phyloP scores from a whole-genome alignment of 1,284 basidiomycete genomes.

The Puccinia coronata region DNA sequence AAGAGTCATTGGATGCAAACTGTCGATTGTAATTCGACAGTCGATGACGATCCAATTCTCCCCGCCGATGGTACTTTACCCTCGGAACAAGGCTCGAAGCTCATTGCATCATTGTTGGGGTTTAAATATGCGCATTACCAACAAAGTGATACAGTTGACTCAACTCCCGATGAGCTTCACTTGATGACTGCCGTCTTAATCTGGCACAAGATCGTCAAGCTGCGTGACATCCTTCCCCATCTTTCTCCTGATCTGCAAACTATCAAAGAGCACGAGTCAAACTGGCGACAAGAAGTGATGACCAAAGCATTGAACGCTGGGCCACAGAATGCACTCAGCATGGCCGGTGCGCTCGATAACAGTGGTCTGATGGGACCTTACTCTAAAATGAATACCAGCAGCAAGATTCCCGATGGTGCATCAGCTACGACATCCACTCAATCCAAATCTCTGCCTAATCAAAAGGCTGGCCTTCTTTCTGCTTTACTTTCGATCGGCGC shows the following conservation, averaged over 20 bases:
- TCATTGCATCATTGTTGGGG: constrained; percentile 86
- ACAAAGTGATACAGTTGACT: constrained; percentile 64
- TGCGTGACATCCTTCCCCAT: constrained; percentile 84
- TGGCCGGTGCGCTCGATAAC: constrained; percentile 49
- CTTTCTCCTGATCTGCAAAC: constrained; percentile 61
- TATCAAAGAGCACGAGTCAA: constrained; percentile 52
- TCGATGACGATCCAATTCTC: constrained; percentile 10
- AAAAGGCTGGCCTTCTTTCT: constrained; percentile 75
- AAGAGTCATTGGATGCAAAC: constrained; percentile 73
- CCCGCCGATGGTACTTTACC: constrained; percentile 29
- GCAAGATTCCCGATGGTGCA: constrained; percentile 3
- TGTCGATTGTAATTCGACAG: constrained; percentile 33
- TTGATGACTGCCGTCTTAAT: constrained; percentile 83
- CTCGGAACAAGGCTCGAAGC: constrained; percentile 62
- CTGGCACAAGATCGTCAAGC: constrained; percentile 77
- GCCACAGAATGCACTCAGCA: constrained; percentile 35
- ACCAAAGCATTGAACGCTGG: constrained; percentile 34
- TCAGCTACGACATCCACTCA: background rate
- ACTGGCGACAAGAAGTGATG: constrained; percentile 37
- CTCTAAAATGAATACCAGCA: constrained; percentile 53
- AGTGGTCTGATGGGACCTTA: background rate
- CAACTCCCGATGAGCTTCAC: constrained; percentile 72
- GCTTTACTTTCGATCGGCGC: constrained; percentile 86
- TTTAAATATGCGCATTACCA: constrained; percentile 93
- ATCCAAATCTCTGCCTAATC: constrained; percentile 68